Evolutionary conservation across 2,329 filamentous ascomycete species (phyloP), one percentile per base, ranked within the genome.

Genomic region (Aspergillus aculeatinus): DNA sequence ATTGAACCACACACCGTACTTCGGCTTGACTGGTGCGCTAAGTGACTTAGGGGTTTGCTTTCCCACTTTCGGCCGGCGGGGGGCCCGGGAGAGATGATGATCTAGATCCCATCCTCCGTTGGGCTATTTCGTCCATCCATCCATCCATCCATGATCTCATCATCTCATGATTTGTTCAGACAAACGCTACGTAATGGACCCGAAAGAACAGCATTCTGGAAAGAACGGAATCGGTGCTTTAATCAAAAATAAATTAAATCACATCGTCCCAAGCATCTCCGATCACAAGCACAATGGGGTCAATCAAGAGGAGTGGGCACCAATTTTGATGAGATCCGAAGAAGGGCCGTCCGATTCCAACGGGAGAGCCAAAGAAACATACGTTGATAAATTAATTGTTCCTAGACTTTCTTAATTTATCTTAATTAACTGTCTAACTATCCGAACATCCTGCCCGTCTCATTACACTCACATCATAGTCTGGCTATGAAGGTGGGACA

Each of bases 1-100:
- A 63, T 51, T 50, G 57, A 39, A 65, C 62, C 63, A 44, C 39
- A 61, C 62, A 57, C 58, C 51, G 44, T 51, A 44, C 39, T 44
- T 19, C 7, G 39, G 39, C 39, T 44, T 44, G 39, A 16, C 6
- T 44, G 16, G 39, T 19, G 39, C 39, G 39, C 39, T 44, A 6
- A 44, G 14, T 44, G 14, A 29, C 27, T 16, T n/a, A 3, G 14
- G 14, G 16, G 33, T 10, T 16, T 35, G 33, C 33, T 35, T 12
- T 35, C 33, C 39, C 39, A 19, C 39, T 44, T 44, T 44, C 39
- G 39, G 39, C 39, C 39, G 39, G 39, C 14, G 16, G 14, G 39
- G 16, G 39, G 12, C 33, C 14, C 12, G 12, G 33, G 33, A 35
- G 14, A 44, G 39, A 44, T 19, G 39, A 19, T n/a, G 39, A 44